Base-by-base conservation (phyloP, 164 flowering plant genomes). In the Magnolia changhungtana region DNA sequence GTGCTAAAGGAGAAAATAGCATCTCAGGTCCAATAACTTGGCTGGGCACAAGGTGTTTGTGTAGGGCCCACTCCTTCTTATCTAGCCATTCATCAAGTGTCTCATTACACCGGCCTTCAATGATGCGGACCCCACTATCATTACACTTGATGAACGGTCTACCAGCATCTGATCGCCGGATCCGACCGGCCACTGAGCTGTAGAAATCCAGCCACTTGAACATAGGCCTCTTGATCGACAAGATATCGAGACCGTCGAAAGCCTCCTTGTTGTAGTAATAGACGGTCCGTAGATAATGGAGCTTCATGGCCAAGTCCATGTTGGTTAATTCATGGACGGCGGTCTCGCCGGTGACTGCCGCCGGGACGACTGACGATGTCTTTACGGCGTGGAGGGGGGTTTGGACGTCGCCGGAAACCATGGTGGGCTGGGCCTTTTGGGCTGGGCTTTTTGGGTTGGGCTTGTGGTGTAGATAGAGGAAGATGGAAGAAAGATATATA, bases 291-390 rank as follows among this genome's bases (percentile, higher is more conserved):
- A 94, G 52, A 82, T 94, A 91, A 69, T 94, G 94, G 23, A 90
- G 89, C 80, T 92, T 92, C 94, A 91, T 82, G 61, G 84, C 86
- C 70, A 90, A 76, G 81, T 93, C 98, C 79, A 86, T 78, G 89
- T 63, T 64, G 24, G 71, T 80, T 1, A 90, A 82, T 50, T 86
- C 83, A 8, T 77, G 81, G 10, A 63, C 82, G 51, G 72, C 79
- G 66, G 83, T 78, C 31, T 86, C 88, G 6, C 84, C 91, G 1
- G 90, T 87, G 4, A 81, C 80, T 1, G 37, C 72, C 1, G 85
- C 91, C n/a, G 98, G 92, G 63, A 86, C 93, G n/a, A 87, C 93
- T 14, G 96, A 81, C 0, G 96, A 89, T 1, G 86, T 49, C 76
- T 68, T 84, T 4, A 81, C 5, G 83, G 71, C 83, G 63, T 77